Evolutionary conservation across 129 eudicot species (phyloP), one percentile per base, ranked within the genome.

Genomic region (Arctium lappa): DNA sequence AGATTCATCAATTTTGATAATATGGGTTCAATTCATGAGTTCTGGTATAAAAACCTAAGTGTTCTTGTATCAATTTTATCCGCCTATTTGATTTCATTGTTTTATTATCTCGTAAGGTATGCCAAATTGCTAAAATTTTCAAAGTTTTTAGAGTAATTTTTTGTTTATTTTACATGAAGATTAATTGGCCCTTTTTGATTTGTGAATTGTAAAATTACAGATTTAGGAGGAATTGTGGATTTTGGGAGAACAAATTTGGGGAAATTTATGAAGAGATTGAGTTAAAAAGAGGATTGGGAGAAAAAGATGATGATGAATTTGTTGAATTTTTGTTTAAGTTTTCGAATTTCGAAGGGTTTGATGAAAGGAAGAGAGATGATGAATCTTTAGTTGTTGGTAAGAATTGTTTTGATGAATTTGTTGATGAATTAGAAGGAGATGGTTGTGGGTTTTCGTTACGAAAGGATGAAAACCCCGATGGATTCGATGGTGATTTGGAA

Each of bases 31-130:
- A 31, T 65, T n/a, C 22, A 13, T 39, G 86, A 72, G 33, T 88
- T 86, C 40, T 37, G 86, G 18, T 42, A 10, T 79, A 53, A 79
- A 42, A 86, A 74, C 38, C 8, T 89, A 40, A 39, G 30, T 65
- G 38, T 11, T 27, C 77, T 85, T 74, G 73, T 84, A 22, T 22
- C 27, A 22, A 22, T 0, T 27, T 88, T 69, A 22, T 22, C 27
- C 77, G 30, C 77, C 13, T 82, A 38, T 73, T 53, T 89, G 34
- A 73, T 73, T 48, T 82, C 90, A 46, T 85, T 92, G 77, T 82
- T 92, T 79, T 76, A 80, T n/a, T 73, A 87, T 82, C 22, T 86
- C 77, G 22, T 85, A 88, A 88, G 97, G 97, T 92, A 86, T 2
- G 16, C 8, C 10, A 8, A 13, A 7, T 31, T 42, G 63, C 77